Percentiles rank a stretch among this genome's conserved stretches.
phyloP scores from a whole-genome alignment of 495 filamentous ascomycete species.

The Umbilicaria muhlenbergii region DNA sequence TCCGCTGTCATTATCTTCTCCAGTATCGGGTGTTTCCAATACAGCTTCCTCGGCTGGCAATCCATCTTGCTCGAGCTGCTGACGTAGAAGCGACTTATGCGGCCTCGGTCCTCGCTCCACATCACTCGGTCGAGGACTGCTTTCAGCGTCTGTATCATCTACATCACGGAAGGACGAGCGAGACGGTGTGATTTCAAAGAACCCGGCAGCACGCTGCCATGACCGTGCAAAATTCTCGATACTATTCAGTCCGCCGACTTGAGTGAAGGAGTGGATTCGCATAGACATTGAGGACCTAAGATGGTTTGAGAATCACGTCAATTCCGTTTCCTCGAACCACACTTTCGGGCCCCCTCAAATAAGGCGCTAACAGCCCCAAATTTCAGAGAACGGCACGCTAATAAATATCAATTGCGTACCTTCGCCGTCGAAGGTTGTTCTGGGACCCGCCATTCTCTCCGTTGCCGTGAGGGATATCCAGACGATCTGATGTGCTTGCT shows the following conservation, averaged over 20 bases:
- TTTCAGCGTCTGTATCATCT: slow-evolving; percentile 32
- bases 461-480: slow-evolving; percentile 5
- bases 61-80: slow-evolving; percentile 21
- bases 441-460: slow-evolving; percentile 2
- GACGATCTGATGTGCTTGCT: slow-evolving; percentile 7
- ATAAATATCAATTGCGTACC: slow-evolving; percentile 1
- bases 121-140: slow-evolving; percentile 16
- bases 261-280: slow-evolving; percentile 48
- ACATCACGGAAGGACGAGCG: slow-evolving; percentile 50
- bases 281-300: slow-evolving; percentile 50
- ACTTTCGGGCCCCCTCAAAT: no score
- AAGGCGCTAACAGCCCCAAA: no score
- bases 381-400: no score
- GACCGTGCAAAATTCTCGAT: slow-evolving; percentile 88
- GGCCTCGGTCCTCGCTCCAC: slow-evolving; percentile 15
- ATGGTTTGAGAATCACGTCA: no score
- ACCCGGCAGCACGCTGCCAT: slow-evolving; percentile 84
- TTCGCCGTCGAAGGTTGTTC: slow-evolving; percentile 4
- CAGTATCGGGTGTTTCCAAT: slow-evolving; percentile 9
- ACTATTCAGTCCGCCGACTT: slow-evolving; percentile 83
- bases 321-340: no score
- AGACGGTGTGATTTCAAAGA: slow-evolving; percentile 68
- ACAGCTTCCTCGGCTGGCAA: slow-evolving; percentile 2
- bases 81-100: slow-evolving; percentile 26
- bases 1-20: slow-evolving; percentile 11